Conservation (phyloP, 306 rosid species). For the Aeschynomene evenia region DNA sequence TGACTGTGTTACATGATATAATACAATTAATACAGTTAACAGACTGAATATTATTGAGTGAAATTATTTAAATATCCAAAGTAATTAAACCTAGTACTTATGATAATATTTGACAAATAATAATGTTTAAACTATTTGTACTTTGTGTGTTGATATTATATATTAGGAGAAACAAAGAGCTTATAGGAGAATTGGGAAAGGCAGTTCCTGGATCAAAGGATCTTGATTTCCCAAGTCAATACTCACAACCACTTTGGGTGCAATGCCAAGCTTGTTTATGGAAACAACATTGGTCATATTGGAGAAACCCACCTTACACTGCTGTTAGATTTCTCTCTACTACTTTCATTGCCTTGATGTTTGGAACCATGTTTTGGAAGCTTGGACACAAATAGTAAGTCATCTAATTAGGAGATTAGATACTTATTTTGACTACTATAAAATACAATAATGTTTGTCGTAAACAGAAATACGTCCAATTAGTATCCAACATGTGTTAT, state of each 20-base stretch:
- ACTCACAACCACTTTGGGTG: conserved; percentile 53
- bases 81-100: background rate
- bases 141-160: too few species aligned
- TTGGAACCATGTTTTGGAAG: conserved; percentile 63
- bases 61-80: too few species aligned
- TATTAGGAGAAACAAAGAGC: conserved; percentile 78
- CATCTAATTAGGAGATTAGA: too few species aligned
- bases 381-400: conserved; percentile 61
- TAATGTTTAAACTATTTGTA: background rate
- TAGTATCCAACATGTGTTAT: too few species aligned
- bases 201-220: conserved; percentile 58
- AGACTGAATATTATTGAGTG: too few species aligned
- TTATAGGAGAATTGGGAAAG: conserved; percentile 54
- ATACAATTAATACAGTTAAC: too few species aligned
- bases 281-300: conserved; percentile 68
- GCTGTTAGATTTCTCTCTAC: conserved; percentile 54
- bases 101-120: background rate
- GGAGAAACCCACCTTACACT: conserved; percentile 51
- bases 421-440: too few species aligned
- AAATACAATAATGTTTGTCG: too few species aligned
- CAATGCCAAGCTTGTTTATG: conserved; percentile 83
- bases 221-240: conserved; percentile 53
- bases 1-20: too few species aligned
- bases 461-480: too few species aligned
- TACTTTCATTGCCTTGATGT: conserved; percentile 40